These are phyloP conservation scores for Rhodamnia argentea DNA, from an alignment of 345 rosid genomes.

Conservation along the genomic window DNA sequence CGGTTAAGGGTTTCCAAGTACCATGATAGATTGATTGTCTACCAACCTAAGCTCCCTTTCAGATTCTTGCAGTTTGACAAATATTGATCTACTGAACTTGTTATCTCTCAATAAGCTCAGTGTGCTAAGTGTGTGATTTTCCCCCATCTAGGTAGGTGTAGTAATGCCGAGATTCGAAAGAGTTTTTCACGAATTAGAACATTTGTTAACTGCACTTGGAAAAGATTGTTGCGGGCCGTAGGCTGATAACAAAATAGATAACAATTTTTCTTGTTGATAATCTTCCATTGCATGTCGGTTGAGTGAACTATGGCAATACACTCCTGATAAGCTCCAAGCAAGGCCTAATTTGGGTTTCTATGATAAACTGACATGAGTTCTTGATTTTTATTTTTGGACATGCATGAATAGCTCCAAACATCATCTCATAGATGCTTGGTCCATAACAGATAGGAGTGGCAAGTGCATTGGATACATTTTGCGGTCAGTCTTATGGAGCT, in stretches of 20 bases:
- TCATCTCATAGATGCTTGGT: background rate
- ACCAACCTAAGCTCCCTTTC: background rate
- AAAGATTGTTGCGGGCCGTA: no score
- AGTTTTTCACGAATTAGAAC: no score
- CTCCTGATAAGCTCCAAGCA: background rate
- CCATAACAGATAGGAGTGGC: conserved; percentile 12
- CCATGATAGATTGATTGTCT: background rate
- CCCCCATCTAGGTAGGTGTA: no score
- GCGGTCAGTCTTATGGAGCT: background rate
- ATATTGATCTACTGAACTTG: background rate
- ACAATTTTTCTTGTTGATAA: background rate
- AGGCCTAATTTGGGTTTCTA: background rate
- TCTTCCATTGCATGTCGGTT: no score
- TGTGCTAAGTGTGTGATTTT: background rate
- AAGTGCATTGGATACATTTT: background rate
- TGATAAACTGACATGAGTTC: background rate
- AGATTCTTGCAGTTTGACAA: background rate
- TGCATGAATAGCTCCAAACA: background rate
- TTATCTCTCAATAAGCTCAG: background rate
- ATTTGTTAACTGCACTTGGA: no score
- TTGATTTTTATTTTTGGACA: background rate
- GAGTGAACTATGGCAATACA: no score
- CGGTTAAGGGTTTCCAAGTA: background rate
- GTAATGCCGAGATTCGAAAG: no score
- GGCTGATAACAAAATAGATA: no score